These are phyloP conservation scores for Debaryomyces nepalensis DNA, from an alignment of 1,139 yeast species.

Conservation along the genomic window DNA sequence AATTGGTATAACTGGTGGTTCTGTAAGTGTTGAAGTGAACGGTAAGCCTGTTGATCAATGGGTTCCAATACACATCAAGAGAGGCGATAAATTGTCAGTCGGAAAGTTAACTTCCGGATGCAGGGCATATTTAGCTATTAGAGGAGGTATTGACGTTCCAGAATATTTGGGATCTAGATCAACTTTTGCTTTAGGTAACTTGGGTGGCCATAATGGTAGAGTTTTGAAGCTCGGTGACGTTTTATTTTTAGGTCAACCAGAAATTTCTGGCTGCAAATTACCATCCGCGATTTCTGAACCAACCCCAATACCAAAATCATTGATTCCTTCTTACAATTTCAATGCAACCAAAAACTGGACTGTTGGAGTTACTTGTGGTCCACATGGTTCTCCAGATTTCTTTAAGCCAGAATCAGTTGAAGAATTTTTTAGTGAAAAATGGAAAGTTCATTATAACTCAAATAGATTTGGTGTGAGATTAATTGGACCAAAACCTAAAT, in stretches of 20 bases:
- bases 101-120: conserved; percentile 86
- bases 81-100: conserved; percentile 78
- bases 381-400: conserved; percentile 97
- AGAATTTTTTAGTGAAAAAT: conserved; percentile 72
- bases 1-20: conserved; percentile 87
- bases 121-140: conserved; percentile 84
- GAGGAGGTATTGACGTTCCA: conserved; percentile 94
- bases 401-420: conserved; percentile 76
- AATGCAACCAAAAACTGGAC: conserved; percentile 64
- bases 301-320: conserved; percentile 52
- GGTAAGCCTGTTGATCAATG: conserved; percentile 58
- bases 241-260: conserved; percentile 80
- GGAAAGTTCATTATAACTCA: conserved; percentile 97
- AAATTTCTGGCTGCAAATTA: conserved; percentile 64
- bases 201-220: conserved; percentile 96
- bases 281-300: conserved; percentile 77
- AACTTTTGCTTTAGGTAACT: conserved; percentile 90
- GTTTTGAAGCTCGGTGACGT: conserved; percentile 92
- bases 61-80: conserved; percentile 68
- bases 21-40: conserved; percentile 66
- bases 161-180: conserved; percentile 96
- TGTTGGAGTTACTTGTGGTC: conserved; percentile 95
- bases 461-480: conserved; percentile 95
- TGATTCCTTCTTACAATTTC: conserved; percentile 57
- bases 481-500: conserved; percentile 92